Evolutionary conservation across 2,329 filamentous ascomycete species (phyloP).

Genomic region (Mycosphaerella sp.): DNA sequence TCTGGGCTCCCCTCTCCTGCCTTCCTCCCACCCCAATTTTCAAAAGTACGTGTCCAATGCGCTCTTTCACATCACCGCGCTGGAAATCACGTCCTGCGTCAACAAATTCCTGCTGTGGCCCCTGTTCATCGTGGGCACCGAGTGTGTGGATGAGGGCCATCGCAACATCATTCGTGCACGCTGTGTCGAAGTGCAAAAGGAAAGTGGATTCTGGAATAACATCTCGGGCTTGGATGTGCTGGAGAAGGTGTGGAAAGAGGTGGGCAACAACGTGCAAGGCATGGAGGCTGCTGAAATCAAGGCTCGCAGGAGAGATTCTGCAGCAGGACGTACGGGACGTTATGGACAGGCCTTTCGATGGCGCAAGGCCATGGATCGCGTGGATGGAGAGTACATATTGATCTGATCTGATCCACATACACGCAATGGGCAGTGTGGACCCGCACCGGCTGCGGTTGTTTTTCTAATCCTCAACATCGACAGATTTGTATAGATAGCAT

Average conservation of each 20-base stretch:
- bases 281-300: constrained; percentile 26
- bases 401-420: constrained; percentile 33
- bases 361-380: constrained; percentile 46
- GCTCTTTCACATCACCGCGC: constrained; percentile 72
- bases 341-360: constrained; percentile 42
- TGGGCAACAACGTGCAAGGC: constrained; percentile 21
- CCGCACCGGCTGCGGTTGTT: background rate
- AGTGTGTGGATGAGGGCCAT: constrained; percentile 76
- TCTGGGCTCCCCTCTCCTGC: constrained; percentile 67
- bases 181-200: constrained; percentile 77
- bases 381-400: constrained; percentile 48
- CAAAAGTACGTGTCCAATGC: constrained; percentile 77
- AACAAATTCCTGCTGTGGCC: constrained; percentile 94
- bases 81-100: constrained; percentile 63
- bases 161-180: constrained; percentile 71
- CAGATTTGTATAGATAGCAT: background rate
- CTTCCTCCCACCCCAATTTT: constrained; percentile 69
- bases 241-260: constrained; percentile 67
- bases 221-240: constrained; percentile 76
- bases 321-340: constrained; percentile 21
- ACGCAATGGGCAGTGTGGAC: too few relatives aligned
- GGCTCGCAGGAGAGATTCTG: constrained; percentile 26
- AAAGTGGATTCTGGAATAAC: constrained; percentile 92
- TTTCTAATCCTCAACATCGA: background rate
- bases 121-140: constrained; percentile 80